Evolutionary conservation across 169 alveolate species (phyloP).

Genomic region (Plasmodium gaboni): DNA sequence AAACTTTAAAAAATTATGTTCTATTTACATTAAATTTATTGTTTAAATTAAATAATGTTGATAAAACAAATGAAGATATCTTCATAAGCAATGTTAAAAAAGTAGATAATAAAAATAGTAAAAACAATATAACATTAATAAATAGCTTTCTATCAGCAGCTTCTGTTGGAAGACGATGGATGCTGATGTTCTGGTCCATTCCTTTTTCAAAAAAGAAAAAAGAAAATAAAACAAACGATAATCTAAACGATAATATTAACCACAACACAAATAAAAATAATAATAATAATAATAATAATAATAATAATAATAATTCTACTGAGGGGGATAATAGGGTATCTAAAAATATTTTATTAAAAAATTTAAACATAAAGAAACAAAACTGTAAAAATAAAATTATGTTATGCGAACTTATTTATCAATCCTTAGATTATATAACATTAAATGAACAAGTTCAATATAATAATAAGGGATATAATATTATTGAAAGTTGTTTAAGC

Average conservation of each 20-base stretch:
- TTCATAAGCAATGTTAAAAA: not conserved
- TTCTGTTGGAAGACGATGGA: too few relatives aligned
- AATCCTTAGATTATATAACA: conserved; percentile 43
- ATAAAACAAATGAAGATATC: not conserved
- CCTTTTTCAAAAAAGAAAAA: not conserved
- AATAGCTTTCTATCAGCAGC: not conserved
- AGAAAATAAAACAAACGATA: conserved; percentile 2
- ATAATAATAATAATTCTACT: not conserved
- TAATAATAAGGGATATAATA: not conserved
- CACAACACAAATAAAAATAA: not conserved
- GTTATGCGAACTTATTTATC: conserved; percentile 46
- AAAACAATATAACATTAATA: too few relatives aligned
- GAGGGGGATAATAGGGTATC: not conserved
- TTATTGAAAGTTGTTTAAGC: conserved; percentile 30
- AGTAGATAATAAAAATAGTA: not conserved
- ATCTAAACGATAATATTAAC: not conserved
- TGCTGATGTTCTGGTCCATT: too few relatives aligned
- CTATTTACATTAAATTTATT: conserved; percentile 5
- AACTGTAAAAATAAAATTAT: conserved; percentile 22
- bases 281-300: not conserved
- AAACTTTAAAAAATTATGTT: conserved; percentile 21
- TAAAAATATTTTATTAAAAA: conserved; percentile 40
- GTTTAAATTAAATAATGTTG: conserved; percentile 19
- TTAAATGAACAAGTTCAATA: conserved; percentile 29
- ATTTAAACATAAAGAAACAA: conserved; percentile 22